Base-by-base conservation (phyloP, 805 yeast species). In the Nakazawaea pomicola region DNA sequence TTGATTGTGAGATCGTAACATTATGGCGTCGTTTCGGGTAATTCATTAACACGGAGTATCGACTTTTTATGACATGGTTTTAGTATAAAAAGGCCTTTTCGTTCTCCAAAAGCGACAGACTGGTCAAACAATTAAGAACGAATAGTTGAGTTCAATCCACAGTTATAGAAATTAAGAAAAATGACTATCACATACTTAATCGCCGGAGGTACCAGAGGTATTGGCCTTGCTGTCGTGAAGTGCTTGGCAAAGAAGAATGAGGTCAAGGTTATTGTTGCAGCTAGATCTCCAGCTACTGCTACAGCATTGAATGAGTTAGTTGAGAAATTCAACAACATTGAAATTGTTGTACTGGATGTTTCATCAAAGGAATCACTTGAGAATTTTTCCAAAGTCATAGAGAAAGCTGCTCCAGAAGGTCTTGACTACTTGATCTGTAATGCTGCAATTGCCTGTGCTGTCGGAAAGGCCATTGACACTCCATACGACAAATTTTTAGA, bases 141-240 rank as follows among this genome's bases (percentile, higher is more conserved):
- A n/a, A n/a, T n/a, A n/a, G n/a, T n/a, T n/a, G n/a, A n/a, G n/a
- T n/a, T n/a, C n/a, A n/a, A n/a, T n/a, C n/a, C n/a, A n/a, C n/a
- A n/a, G n/a, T n/a, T n/a, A n/a, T n/a, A n/a, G n/a, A n/a, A n/a
- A n/a, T n/a, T n/a, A n/a, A n/a, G n/a, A 64, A 24, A 3, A 24
- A 24, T 24, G 28, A 24, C 28, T 4, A 11, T 24, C 28, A 24
- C 28, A 24, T 64, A 64, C 49, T 49, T 68, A 3, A 47, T 68
- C n/a, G 60, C 70, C 1, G 74, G 76, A 9, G 68, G 68, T 15
- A 64, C 67, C 17, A 55, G 67, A 41, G 74, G 74, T 4, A 61
- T 69, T 38, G 74, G 74, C 5, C 54, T 55, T 15, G 56, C 53
- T 1, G 47, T 67, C 6, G 59, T 53, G 2, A 53, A 57, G 31